phyloP scores from a whole-genome alignment of 768 basidiomycete species.

The Fomitopsis serialis region DNA sequence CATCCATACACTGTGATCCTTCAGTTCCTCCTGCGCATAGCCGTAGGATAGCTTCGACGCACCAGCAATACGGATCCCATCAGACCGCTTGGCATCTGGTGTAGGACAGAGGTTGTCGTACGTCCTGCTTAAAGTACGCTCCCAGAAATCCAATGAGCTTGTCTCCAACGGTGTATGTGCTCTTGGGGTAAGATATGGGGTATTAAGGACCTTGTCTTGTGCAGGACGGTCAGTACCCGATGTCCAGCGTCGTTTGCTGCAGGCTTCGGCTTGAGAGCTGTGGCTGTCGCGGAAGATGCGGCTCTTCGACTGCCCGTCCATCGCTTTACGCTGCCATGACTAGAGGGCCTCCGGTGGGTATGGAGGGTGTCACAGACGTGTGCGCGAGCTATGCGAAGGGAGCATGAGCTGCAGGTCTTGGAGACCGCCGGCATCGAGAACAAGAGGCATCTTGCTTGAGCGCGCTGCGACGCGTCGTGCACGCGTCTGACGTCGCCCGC shows the following conservation, averaged over 20 bases:
- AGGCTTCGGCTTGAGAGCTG: neutral
- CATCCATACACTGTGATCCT: constrained; percentile 46
- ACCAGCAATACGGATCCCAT: constrained; percentile 43
- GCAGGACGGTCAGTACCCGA: constrained; percentile 41
- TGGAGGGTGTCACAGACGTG: neutral
- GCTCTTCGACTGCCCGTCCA: constrained; percentile 7
- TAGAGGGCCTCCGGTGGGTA: neutral
- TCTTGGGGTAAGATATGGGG: constrained; percentile 35
- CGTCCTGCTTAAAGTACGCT: constrained; percentile 33
- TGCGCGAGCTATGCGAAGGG: neutral
- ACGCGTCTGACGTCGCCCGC: neutral
- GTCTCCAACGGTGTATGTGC: constrained; percentile 12
- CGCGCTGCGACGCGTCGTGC: neutral
- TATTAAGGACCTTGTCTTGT: constrained; percentile 42
- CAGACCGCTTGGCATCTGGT: constrained; percentile 23
- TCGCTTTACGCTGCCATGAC: neutral
- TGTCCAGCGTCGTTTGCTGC: neutral
- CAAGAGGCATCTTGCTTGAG: neutral
- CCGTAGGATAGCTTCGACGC: too few relatives aligned
- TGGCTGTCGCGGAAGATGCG: constrained; percentile 10
- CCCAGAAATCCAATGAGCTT: constrained; percentile 42
- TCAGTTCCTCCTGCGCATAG: neutral
- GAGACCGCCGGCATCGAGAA: neutral
- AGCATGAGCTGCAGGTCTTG: neutral
- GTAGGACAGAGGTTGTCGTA: constrained; percentile 24